Evolutionary conservation across 208 protist species (phyloP), one percentile per base, ranked within the genome.

Genomic region (Trichomonas tenax): DNA sequence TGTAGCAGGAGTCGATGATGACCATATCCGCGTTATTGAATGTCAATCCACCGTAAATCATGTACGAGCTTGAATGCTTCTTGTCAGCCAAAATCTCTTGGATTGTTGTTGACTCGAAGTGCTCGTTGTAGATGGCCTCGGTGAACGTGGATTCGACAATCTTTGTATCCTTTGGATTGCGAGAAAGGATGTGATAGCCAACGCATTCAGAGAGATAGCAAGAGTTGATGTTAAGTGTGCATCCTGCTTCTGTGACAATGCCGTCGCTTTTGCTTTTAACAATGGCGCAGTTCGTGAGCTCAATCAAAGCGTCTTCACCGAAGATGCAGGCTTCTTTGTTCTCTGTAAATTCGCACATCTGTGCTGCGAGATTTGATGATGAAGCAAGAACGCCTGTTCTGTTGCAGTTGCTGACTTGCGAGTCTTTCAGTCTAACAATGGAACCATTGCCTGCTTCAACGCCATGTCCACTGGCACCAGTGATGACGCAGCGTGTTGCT

Each of bases 361-460:
- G 11, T 1, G 26, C 86, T 6, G 40, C 46, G 26, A 93, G 0
- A 2, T 93, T 93, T 0, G 86, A 34, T 38, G 41, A 48, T 10
- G 44, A 34, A 36, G 26, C 0, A 51, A 93, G 17, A 8, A 93
- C 31, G 17, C 86, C 86, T 58, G 44, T 48, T n/a, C 17, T 34
- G 15, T 21, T 17, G n/a, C 44, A 51, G 36, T 34, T 14, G 23
- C 44, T 44, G 26, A 48, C 10, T 0, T 49, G n/a, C 0, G 86
- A 58, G 51, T 93, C 86, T 34, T 40, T 93, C 0, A 93, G 15
- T 58, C 86, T 23, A 15, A 51, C 3, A 51, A 51, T 31, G 6
- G 44, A 48, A 38, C 86, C 40, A 38, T 93, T 93, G 2, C 86
- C 86, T 93, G 86, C 86, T 93, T 93, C 86, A 51, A 93, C 44